A percentile compares a stretch with the other conserved stretches of the same genome.
Conservation (phyloP, 2,329 filamentous ascomycete species). For the Hypoxylon sp. region DNA sequence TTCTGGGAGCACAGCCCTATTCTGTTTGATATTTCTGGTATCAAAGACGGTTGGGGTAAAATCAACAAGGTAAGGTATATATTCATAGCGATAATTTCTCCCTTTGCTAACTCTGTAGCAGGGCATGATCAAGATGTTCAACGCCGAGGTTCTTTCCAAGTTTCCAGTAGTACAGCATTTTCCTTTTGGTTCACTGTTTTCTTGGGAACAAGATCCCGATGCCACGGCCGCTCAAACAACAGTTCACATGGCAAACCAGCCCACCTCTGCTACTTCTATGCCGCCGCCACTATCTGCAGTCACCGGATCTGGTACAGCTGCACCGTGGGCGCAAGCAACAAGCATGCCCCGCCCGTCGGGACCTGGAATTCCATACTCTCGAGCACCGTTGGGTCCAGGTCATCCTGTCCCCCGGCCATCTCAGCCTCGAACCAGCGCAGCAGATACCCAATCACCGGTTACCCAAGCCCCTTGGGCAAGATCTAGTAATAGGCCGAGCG, state of each 20-base stretch:
- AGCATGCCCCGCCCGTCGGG: constrained; percentile 56
- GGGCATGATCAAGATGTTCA: constrained; percentile 99
- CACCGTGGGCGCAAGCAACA: constrained; percentile 61
- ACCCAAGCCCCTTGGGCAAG: constrained; percentile 49
- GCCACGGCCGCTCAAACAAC: constrained; percentile 64
- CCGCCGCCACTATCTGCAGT: constrained; percentile 44
- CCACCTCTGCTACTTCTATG: constrained; percentile 53
- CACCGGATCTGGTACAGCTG: constrained; percentile 54
- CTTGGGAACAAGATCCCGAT: constrained; percentile 77
- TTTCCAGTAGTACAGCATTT: constrained; percentile 99
- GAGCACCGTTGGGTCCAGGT: constrained; percentile 43
- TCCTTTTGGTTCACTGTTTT: constrained; percentile 83
- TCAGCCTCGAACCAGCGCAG: constrained; percentile 37
- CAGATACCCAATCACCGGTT: constrained; percentile 31
- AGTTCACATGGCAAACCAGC: constrained; percentile 71
- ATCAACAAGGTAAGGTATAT: constrained; percentile 79
- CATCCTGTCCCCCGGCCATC: constrained; percentile 43
- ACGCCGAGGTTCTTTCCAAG: constrained; percentile 94
- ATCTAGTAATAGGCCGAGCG: constrained; percentile 49
- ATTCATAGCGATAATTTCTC: not conserved
- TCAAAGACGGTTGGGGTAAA: constrained; percentile 95
- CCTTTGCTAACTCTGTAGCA: constrained; percentile 50
- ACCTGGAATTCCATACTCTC: constrained; percentile 51
- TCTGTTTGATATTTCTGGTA: constrained; percentile 92
- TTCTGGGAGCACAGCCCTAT: constrained; percentile 99